Percentiles rank a stretch among this genome's conserved stretches.
Evolutionary conservation across 78 protist species (phyloP).

Genomic region (Guillardia theta): DNA sequence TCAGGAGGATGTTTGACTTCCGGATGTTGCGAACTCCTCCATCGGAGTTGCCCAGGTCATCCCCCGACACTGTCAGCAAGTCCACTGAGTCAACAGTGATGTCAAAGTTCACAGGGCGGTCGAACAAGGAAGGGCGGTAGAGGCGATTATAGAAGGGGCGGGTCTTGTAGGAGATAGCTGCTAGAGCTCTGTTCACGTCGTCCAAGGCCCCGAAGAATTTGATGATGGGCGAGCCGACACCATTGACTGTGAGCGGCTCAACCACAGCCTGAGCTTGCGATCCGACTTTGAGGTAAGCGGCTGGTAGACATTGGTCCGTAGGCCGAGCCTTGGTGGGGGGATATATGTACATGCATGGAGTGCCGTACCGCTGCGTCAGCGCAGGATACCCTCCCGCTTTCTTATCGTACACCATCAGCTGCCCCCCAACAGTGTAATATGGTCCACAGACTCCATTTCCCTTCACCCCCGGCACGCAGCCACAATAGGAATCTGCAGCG

Average conservation of each 20-base stretch:
- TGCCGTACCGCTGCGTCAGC: no score
- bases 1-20: not conserved
- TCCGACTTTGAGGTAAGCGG: not conserved
- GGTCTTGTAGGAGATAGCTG: not conserved
- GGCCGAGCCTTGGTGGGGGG: no score
- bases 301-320: not conserved
- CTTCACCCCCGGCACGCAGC: no score
- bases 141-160: not conserved
- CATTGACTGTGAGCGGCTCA: not conserved
- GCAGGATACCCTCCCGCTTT: no score
- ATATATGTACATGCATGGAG: no score
- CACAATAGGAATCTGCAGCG: no score
- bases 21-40: not conserved
- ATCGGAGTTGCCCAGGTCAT: slow-evolving; percentile 13
- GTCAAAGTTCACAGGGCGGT: not conserved
- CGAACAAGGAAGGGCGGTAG: not conserved
- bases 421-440: no score
- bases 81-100: not conserved
- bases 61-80: not conserved
- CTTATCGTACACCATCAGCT: no score
- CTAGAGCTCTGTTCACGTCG: not conserved
- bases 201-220: not conserved
- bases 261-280: not conserved
- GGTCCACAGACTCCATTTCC: no score
- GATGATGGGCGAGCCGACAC: not conserved